phyloP scores from a whole-genome alignment of 2,329 filamentous ascomycete genomes.

The Venturia oleaginea region DNA sequence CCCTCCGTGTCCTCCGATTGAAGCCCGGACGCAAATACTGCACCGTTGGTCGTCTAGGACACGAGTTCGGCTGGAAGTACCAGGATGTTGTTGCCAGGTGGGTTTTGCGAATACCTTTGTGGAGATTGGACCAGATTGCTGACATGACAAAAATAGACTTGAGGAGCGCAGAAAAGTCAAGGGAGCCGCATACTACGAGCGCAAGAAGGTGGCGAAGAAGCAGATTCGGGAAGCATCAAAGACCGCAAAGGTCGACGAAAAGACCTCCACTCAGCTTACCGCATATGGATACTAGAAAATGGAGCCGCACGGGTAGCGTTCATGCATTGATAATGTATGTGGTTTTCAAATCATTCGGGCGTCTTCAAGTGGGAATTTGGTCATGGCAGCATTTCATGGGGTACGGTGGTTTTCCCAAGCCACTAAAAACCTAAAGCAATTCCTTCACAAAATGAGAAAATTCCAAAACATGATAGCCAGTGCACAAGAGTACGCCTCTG shows the following conservation, averaged over 20 bases:
- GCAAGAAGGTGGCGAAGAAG: constrained; percentile 94
- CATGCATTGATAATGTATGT: neutral
- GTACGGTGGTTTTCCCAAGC: neutral
- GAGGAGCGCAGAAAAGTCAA: constrained; percentile 99
- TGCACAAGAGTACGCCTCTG: neutral
- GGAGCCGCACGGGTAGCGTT: constrained; percentile 12
- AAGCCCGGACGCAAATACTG: constrained; percentile 99
- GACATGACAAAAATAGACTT: constrained; percentile 51
- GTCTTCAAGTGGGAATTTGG: constrained; percentile 8
- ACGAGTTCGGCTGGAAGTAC: constrained; percentile 99
- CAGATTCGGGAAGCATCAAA: constrained; percentile 90
- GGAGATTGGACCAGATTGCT: constrained; percentile 15
- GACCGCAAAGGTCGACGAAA: constrained; percentile 75
- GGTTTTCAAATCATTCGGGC: constrained; percentile 6
- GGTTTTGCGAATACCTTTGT: constrained; percentile 34
- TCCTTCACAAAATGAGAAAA: constrained; percentile 2
- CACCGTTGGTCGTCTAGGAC: constrained; percentile 93
- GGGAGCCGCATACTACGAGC: constrained; percentile 98
- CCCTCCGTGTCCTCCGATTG: constrained; percentile 88
- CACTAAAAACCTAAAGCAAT: constrained; percentile 7
- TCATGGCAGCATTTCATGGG: constrained; percentile 10
- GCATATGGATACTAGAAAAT: constrained; percentile 75
- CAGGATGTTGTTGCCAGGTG: constrained; percentile 97
- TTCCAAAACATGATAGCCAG: constrained; percentile 3
- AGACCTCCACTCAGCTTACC: constrained; percentile 82